Percentiles rank a stretch among this genome's conserved stretches.
phyloP scores from a whole-genome alignment of 108 stramenopile genomes.

The Skeletonema marinoi region DNA sequence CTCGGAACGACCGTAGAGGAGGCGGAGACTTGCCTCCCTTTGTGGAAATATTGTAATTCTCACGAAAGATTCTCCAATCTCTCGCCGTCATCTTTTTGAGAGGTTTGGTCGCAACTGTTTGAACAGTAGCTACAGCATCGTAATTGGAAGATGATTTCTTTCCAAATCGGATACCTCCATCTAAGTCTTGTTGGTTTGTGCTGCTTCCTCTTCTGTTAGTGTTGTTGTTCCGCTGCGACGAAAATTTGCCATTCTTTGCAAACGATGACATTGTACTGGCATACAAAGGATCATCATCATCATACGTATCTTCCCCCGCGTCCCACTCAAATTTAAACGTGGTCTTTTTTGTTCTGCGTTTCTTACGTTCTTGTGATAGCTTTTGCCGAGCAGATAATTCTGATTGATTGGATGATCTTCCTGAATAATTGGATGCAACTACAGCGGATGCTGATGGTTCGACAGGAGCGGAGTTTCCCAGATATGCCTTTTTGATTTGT shows the following conservation, averaged over 20 bases:
- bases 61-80: conserved; percentile 98
- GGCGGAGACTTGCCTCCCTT: conserved; percentile 92
- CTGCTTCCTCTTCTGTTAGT: neutral
- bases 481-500: conserved; percentile 62
- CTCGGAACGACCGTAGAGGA: conserved; percentile 85
- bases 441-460: neutral
- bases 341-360: conserved; percentile 55
- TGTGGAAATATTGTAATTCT: conserved; percentile 96
- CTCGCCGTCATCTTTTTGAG: conserved; percentile 89
- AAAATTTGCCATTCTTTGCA: conserved; percentile 13
- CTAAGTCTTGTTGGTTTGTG: conserved; percentile 1
- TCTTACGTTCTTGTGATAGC: conserved; percentile 33
- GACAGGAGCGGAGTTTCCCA: conserved; percentile 60
- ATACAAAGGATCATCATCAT: conserved; percentile 88
- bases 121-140: conserved; percentile 19
- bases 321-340: conserved; percentile 98
- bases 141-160: conserved; percentile 33
- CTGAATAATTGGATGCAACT: conserved; percentile 20
- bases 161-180: conserved; percentile 19
- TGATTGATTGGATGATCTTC: neutral
- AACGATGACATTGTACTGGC: conserved; percentile 34
- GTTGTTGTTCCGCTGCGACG: conserved; percentile 20
- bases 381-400: conserved; percentile 17
- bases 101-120: conserved; percentile 75
- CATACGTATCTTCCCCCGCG: conserved; percentile 86